Base-by-base conservation (phyloP, 805 yeast genomes). In the Saccharomycopsis vini region DNA sequence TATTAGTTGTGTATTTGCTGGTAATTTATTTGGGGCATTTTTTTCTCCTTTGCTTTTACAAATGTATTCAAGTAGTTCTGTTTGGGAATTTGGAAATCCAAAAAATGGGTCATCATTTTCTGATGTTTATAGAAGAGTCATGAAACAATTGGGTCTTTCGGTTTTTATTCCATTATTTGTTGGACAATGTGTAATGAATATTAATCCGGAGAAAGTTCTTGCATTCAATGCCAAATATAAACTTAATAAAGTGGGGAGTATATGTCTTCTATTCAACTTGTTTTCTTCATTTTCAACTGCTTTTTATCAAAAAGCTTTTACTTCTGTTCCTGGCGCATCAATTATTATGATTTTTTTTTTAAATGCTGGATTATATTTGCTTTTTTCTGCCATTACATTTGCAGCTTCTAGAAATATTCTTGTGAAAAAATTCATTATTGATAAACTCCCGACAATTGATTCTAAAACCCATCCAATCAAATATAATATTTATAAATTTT, bases 221-320 rank as follows among this genome's bases (percentile, higher is more conserved):
- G 78, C 80, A 78, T 63, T 69, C 26, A 59, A 78, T 32, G 62
- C 73, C 2, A 77, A 72, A 9, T 77, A 79, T 57, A 72, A 69
- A 50, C 63, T 86, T 46, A 71, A 69, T 53, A 86, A 88, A 59
- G 77, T 88, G 31, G 90, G 94, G 1, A 73, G 88, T 1, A 73
- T 85, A 55, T 82, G 86, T 79, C 73, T 88, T 62, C 58, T 87
- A 36, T 63, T 88, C 47, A 74, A 88, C 48, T 81, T 83, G 77
- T 84, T 75, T 69, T 72, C 75, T 46, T 81, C 94, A 2, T 86
- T 85, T 54, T 83, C 89, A 3, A 86, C 95, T 0, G 95, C 96
- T 0, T 88, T 88, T 62, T 74, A 81, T 49, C 92, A 86, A 57
- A 50, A 79, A 50, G 87, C 95, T 0, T 88, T 88, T 61, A 74